A percentile compares a stretch with the other conserved stretches of the same genome.
These are phyloP conservation scores for Hanseniaspora nectarophila DNA, from an alignment of 805 yeast species.

Conservation along the genomic window DNA sequence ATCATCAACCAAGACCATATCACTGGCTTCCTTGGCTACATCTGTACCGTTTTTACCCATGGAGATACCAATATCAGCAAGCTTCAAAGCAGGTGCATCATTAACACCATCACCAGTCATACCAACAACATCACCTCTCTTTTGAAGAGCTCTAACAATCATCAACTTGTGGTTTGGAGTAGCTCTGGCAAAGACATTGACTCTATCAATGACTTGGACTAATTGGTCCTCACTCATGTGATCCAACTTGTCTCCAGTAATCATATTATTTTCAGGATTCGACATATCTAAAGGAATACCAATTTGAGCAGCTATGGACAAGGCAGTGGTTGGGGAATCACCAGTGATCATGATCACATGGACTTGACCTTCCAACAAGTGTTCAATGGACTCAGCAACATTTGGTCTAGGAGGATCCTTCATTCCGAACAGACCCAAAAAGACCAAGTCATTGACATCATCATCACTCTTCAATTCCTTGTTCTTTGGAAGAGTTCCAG, in stretches of 20 bases:
- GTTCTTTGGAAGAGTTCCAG: constrained; percentile 26
- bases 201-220: constrained; percentile 63
- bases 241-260: constrained; percentile 79
- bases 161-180: constrained; percentile 88
- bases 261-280: constrained; percentile 51
- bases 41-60: constrained; percentile 94
- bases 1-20: constrained; percentile 93
- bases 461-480: constrained; percentile 22
- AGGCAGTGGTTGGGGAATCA: constrained; percentile 78
- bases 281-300: constrained; percentile 59
- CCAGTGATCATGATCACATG: constrained; percentile 98
- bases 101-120: constrained; percentile 99
- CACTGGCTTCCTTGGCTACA: constrained; percentile 97
- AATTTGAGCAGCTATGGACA: constrained; percentile 72
- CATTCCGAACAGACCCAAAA: constrained; percentile 87
- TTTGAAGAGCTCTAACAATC: constrained; percentile 79
- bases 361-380: constrained; percentile 81
- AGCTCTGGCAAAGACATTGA: constrained; percentile 86
- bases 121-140: constrained; percentile 88
- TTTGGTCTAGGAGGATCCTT: constrained; percentile 94
- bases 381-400: constrained; percentile 62
- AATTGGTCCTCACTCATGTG: constrained; percentile 58
- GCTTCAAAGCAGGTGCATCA: constrained; percentile 94
- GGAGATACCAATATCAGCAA: constrained; percentile 91
- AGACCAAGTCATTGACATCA: constrained; percentile 50